Evolutionary conservation across 352 stramenopile species (phyloP), one percentile per base, ranked within the genome.

Genomic region (Phytophthora kernoviae): DNA sequence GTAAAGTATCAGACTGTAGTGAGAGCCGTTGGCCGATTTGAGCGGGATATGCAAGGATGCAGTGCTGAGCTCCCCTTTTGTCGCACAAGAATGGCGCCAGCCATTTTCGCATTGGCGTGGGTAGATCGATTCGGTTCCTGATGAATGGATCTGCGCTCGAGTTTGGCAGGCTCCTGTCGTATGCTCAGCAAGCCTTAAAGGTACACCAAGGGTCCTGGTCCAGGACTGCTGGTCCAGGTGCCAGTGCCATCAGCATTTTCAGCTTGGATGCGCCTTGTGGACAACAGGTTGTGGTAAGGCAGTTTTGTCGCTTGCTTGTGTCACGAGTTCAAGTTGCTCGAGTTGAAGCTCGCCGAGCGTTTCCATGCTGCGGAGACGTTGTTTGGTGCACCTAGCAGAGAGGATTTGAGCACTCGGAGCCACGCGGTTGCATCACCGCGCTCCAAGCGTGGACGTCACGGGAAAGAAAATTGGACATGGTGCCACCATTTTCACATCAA

Each of bases 21-120:
- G 15, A 43, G 15, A 43, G 5, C 37, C 2, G 4, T 14, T 22
- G 12, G 2, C 4, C 15, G 52, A 54, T 58, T 58, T 68, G 45
- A 32, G 11, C 22, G 42, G 52, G 59, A 12, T 61, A 68, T 68
- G 39, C 10, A 27, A 15, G 22, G 9, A 49, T 33, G 30, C 37
- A 68, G 46, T 52, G 11, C 10, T 9, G 9, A 49, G 45, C 12
- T 37, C 59, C 52, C 58, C 27, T 46, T 56, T 65, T 50, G 48
- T 24, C 22, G 22, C 37, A 49, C 58, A 51, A 62, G 37, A 55
- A 63, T 62, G 42, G 53, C 53, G 59, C 52, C 51, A 66, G 45
- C 3, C 24, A n/a, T 30, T 30, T 30, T 30, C 24, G 24, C 42
- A 7, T 20, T 27, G 40, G 7, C 34, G 34, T 43, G 5, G 37